A percentile compares a stretch with the other conserved stretches of the same genome.
phyloP scores from a whole-genome alignment of 2,329 filamentous ascomycete species.

The Aspergillus quadrilineatus region DNA sequence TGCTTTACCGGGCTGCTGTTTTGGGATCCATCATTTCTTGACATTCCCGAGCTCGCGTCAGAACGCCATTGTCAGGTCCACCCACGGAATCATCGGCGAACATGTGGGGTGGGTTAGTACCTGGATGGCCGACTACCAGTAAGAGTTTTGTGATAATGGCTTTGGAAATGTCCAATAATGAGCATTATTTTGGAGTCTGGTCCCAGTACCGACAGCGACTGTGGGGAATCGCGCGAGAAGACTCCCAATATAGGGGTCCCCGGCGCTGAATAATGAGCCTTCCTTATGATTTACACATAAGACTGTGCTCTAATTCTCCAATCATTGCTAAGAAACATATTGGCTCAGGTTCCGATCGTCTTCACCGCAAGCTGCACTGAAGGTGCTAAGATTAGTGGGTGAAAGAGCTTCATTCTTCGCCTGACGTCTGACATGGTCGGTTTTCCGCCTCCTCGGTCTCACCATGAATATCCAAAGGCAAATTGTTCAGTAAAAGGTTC shows the following conservation, averaged over 20 bases:
- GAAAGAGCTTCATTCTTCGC: too few relatives aligned
- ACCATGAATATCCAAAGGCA: too few relatives aligned
- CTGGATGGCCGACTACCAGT: not conserved
- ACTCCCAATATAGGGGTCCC: not conserved
- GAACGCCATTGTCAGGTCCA: not conserved
- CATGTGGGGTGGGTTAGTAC: not conserved
- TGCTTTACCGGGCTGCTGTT: not conserved
- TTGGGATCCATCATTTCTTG: not conserved
- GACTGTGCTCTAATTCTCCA: too few relatives aligned
- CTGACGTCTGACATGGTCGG: too few relatives aligned
- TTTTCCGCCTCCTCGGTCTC: too few relatives aligned
- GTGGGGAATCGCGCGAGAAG: not conserved
- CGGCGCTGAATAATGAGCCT: too few relatives aligned
- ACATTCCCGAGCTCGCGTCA: not conserved
- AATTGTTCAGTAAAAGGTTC: too few relatives aligned
- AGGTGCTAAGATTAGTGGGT: too few relatives aligned
- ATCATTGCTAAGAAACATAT: too few relatives aligned
- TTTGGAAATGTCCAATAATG: not conserved
- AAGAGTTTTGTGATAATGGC: not conserved
- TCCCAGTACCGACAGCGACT: not conserved
- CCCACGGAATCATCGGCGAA: not conserved
- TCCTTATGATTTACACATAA: too few relatives aligned
- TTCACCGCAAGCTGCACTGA: too few relatives aligned
- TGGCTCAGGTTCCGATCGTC: too few relatives aligned
- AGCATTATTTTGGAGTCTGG: not conserved